Evolutionary conservation across 345 rosid species (phyloP), one percentile per base, ranked within the genome.

Genomic region (Geranium rotundifolium): DNA sequence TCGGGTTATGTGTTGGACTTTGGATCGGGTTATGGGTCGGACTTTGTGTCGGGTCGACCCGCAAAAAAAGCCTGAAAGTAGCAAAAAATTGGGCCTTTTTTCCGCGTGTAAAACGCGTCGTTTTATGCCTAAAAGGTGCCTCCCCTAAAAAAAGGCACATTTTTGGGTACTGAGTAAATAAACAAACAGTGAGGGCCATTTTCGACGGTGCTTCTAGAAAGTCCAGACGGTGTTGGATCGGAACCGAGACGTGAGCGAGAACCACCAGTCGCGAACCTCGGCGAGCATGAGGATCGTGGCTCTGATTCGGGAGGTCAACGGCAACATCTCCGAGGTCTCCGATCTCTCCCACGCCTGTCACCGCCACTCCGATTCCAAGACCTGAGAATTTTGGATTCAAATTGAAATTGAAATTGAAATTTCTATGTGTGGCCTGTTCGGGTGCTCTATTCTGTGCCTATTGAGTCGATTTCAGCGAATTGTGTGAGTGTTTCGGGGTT

Each of bases 231-330:
- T 89, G 58, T 66, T 91, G 46, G 98, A 91, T 75, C 69, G 98
- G 73, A 91, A 91, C 81, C 73, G 95, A 54, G 75, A 89, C 59
- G 96, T 89, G 57, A 87, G 89, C 78, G 92, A 89, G 54, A 91
- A 91, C 61, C 98, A 91, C 65, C 95, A 81, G 71, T 91, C 98
- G 0, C 81, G 72, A 70, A 75, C 69, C 46, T 80, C 90, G 2
- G 86, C 78, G 61, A 89, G 89, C 74, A 91, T 91, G 98, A 85
- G 87, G 70, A 91, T 89, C 83, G 96, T 91, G 0, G 86, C 85
- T 34, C 71, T 92, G 72, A 92, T 92, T 18, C 87, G 87, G 50
- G 96, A 92, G 66, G 75, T 92, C 61, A 92, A 92, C 29, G 84
- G 84, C 61, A 91, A 91, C 72, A 84, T 91, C 61, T 78, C 95